Base-by-base conservation (phyloP, 2,329 filamentous ascomycete genomes). In the Pseudocercospora fuligena region DNA sequence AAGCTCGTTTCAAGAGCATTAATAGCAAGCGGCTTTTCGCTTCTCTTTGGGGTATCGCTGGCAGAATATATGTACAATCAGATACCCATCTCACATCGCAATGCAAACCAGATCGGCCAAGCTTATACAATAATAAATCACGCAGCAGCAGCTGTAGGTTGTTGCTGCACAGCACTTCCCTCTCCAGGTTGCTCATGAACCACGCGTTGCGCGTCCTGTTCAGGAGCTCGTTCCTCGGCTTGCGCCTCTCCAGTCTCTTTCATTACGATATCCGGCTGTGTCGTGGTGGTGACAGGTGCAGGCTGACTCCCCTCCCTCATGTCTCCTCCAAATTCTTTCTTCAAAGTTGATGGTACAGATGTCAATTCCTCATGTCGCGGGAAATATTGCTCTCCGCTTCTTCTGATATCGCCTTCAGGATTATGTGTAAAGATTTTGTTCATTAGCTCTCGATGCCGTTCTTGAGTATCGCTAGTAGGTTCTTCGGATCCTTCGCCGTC, bases 361-460 rank as follows among this genome's bases (percentile, higher is more conserved):
- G 60, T 29, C n/a, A 61, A 16, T 3, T 64, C 51, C 43, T 69
- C 69, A 16, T 70, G 66, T 19, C 60, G 61, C 12, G 72, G 72
- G 46, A 73, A 72, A 57, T 72, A 75, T 19, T 71, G 66, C 46
- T 71, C 69, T 23, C 67, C 70, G 16, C 69, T 58, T 27, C 64
- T 62, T 51, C 66, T 63, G 3, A 49, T 64, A 36, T 61, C 63
- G 16, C 54, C 66, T 43, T 74, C 71, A 33, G 68, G 57, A 43
- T 72, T 71, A 40, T 69, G 64, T n/a, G 58, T 69, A 43, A 77
- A 77, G 40, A 78, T 74, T 64, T 70, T 73, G 19, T 69, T 72
- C 75, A 78, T 77, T 16, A 76, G 66, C 46, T 74, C 73, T 25
- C 69, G 69, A 57, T 77, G 75, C 23, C 71, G 69, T 16, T 73